phyloP scores from a whole-genome alignment of 768 basidiomycete species.

The Auriscalpium orientale region DNA sequence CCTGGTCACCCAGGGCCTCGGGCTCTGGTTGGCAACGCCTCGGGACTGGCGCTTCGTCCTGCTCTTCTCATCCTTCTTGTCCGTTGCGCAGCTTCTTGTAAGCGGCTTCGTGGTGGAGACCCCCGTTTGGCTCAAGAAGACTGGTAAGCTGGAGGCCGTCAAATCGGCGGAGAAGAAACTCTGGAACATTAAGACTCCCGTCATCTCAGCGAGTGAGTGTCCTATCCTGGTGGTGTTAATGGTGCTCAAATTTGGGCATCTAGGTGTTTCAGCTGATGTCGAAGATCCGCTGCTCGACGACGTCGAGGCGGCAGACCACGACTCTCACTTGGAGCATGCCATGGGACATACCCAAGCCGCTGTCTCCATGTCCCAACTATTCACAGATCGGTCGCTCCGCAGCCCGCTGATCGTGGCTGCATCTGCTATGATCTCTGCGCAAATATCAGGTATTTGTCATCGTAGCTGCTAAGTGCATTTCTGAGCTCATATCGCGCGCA shows the following conservation, averaged over 20 bases:
- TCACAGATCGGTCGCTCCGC: slow-evolving; percentile 40
- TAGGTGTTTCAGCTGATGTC: neutral
- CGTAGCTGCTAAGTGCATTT: neutral
- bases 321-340: slow-evolving; percentile 20
- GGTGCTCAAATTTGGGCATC: slow-evolving; percentile 11
- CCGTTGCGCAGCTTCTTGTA: slow-evolving; percentile 47
- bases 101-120: slow-evolving; percentile 58
- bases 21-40: slow-evolving; percentile 63
- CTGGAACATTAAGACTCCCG: slow-evolving; percentile 38
- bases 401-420: slow-evolving; percentile 58
- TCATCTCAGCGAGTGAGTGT: slow-evolving; percentile 8
- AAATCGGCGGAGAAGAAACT: slow-evolving; percentile 38
- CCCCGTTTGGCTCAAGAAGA: slow-evolving; percentile 54
- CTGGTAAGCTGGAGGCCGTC: slow-evolving; percentile 42
- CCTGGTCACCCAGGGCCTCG: slow-evolving; percentile 76
- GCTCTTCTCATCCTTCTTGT: slow-evolving; percentile 49
- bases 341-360: slow-evolving; percentile 9
- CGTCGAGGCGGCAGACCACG: slow-evolving; percentile 17
- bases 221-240: slow-evolving; percentile 16
- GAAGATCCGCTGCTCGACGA: slow-evolving; percentile 17
- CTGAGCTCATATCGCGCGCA: slow-evolving; percentile 17
- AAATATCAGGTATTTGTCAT: slow-evolving; percentile 49
- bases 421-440: slow-evolving; percentile 70
- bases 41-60: slow-evolving; percentile 67
- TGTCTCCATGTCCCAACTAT: slow-evolving; percentile 50